Evolutionary conservation across 768 basidiomycete species (phyloP).

Genomic region (Phlebiopsis flavidoalba): DNA sequence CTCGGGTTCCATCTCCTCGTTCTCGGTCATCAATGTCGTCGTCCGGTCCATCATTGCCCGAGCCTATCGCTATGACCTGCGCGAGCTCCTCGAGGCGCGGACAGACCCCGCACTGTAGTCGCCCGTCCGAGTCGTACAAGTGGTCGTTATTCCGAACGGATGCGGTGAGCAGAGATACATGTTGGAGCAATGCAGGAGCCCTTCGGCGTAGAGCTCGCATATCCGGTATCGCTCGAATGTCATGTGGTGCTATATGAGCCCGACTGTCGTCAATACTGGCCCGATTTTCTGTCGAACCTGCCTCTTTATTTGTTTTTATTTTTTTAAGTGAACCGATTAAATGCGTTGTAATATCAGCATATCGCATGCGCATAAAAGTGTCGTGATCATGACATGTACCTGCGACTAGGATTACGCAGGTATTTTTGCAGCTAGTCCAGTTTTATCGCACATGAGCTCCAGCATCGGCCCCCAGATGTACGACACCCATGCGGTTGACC

Average conservation of each 20-base stretch:
- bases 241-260: slow-evolving; percentile 67
- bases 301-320: no score
- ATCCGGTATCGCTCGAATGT: slow-evolving; percentile 95
- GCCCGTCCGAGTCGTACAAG: slow-evolving; percentile 78
- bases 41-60: slow-evolving; percentile 46
- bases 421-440: slow-evolving; percentile 67
- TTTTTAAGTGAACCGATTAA: slow-evolving; percentile 30
- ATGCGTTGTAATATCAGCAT: background rate
- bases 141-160: slow-evolving; percentile 56
- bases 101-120: slow-evolving; percentile 76
- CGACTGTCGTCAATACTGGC: slow-evolving; percentile 69
- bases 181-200: slow-evolving; percentile 95
- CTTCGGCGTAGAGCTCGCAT: slow-evolving; percentile 94
- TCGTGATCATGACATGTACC: slow-evolving; percentile 39
- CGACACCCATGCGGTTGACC: slow-evolving; percentile 83
- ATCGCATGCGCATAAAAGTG: background rate
- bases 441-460: slow-evolving; percentile 62
- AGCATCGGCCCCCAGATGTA: slow-evolving; percentile 84
- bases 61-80: slow-evolving; percentile 68
- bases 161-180: slow-evolving; percentile 93
- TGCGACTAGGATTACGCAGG: slow-evolving; percentile 64
- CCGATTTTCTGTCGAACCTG: no score
- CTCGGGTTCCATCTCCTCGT: slow-evolving; percentile 60
- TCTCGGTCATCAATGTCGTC: slow-evolving; percentile 52
- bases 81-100: slow-evolving; percentile 82